Conservation (phyloP, 78 protist genomes). For the Protostelium mycophagum region DNA sequence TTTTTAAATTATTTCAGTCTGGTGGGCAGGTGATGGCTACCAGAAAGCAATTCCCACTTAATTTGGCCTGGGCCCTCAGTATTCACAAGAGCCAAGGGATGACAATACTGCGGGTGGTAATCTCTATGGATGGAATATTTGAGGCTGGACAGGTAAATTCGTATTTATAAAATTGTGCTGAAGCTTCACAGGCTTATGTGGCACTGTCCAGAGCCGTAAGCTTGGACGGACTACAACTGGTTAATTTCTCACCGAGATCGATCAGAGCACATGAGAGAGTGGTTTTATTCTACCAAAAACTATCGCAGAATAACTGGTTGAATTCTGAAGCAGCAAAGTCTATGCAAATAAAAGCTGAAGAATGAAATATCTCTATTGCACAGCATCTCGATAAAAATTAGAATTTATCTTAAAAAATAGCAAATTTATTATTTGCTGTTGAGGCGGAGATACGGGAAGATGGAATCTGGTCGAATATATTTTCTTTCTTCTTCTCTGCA, state of each 20-base stretch:
- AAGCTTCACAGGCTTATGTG: slow-evolving; percentile 77
- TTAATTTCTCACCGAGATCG: not conserved
- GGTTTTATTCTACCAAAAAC: not conserved
- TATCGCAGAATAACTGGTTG: not conserved
- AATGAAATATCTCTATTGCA: too few relatives aligned
- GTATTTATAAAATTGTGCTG: not conserved
- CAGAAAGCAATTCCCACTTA: slow-evolving; percentile 73
- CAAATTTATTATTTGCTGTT: too few relatives aligned
- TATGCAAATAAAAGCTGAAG: too few relatives aligned
- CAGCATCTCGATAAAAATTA: too few relatives aligned
- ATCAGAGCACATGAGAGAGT: not conserved
- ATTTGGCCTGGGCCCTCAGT: slow-evolving; percentile 83
- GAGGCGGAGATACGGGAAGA: too few relatives aligned
- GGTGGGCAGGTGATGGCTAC: slow-evolving; percentile 13
- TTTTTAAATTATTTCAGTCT: too few relatives aligned
- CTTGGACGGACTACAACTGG: slow-evolving; percentile 33
- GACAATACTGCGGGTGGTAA: slow-evolving; percentile 52
- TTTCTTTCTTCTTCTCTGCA: too few relatives aligned
- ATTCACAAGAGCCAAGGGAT: slow-evolving; percentile 88
- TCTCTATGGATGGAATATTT: slow-evolving; percentile 41
- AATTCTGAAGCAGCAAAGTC: not conserved
- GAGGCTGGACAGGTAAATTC: slow-evolving; percentile 49
- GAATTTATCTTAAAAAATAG: too few relatives aligned
- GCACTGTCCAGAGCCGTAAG: slow-evolving; percentile 70
- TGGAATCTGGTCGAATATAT: too few relatives aligned